A percentile compares a stretch with the other conserved stretches of the same genome.
Evolutionary conservation across 306 rosid species (phyloP).

Genomic region (Vachellia collinsii): DNA sequence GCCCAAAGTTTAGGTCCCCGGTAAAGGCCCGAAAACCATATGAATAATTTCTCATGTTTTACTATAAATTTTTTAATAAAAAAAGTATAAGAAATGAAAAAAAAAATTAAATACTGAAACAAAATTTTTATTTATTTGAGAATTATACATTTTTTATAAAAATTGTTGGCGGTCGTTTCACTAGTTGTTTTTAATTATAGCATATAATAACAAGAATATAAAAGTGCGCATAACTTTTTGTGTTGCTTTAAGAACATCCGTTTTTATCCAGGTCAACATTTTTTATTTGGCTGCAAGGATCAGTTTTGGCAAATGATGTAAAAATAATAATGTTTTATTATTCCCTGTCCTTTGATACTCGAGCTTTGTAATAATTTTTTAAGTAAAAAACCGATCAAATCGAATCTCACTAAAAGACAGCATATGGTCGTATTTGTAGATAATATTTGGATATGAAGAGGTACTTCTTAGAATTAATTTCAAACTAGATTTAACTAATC

Average conservation of each 20-base stretch:
- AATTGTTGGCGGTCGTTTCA: not conserved
- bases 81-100: not conserved
- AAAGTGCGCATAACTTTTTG: not conserved
- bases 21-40: no score
- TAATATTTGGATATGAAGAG: not conserved
- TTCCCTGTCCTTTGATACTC: not conserved
- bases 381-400: not conserved
- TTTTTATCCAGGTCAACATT: not conserved
- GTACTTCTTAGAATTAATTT: not conserved
- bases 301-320: not conserved
- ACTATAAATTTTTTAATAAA: not conserved
- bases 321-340: not conserved
- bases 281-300: not conserved
- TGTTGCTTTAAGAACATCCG: not conserved
- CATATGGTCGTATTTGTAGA: no score
- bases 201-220: not conserved
- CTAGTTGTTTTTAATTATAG: not conserved
- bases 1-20: not conserved
- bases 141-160: not conserved
- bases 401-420: not conserved
- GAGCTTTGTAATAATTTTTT: not conserved
- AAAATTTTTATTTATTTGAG: not conserved
- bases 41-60: no score
- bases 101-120: no score
- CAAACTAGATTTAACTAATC: not conserved